Percentiles rank a stretch among this genome's conserved stretches.
These are phyloP conservation scores for Claviceps sp. DNA, from an alignment of 2,329 filamentous ascomycete species.

Conservation along the genomic window DNA sequence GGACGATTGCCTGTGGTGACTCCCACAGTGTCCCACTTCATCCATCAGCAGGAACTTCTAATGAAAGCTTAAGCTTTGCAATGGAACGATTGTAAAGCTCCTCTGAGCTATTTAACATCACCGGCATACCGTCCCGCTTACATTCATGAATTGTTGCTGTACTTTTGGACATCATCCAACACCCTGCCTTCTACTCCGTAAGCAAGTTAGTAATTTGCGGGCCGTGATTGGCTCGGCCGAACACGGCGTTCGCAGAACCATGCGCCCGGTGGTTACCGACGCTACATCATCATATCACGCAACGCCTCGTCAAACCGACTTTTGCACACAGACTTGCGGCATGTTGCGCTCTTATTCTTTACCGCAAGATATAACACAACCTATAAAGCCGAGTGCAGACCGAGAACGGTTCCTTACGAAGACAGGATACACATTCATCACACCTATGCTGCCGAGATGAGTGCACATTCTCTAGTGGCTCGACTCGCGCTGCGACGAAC, in stretches of 20 bases:
- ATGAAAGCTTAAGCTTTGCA: no score
- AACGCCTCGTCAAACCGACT: neutral
- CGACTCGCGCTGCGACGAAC: slow-evolving; percentile 26
- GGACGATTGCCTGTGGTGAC: no score
- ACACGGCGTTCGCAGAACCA: slow-evolving; percentile 6
- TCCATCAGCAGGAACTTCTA: no score
- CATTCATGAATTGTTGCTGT: neutral
- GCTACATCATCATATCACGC: neutral
- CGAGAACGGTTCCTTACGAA: neutral
- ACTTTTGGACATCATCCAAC: neutral
- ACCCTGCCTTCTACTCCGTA: neutral
- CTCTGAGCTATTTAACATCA: no score
- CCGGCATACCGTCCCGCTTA: no score
- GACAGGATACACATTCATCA: neutral
- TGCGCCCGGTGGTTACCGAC: slow-evolving; percentile 2
- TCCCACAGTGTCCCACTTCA: no score
- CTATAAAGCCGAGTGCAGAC: no score
- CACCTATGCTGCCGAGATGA: slow-evolving; percentile 26
- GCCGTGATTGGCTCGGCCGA: slow-evolving; percentile 11
- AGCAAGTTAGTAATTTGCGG: slow-evolving; percentile 5
- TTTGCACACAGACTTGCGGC: neutral
- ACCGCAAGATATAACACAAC: no score
- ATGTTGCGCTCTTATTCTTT: no score
- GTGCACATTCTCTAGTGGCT: slow-evolving; percentile 26
- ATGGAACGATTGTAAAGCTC: no score